Evolutionary conservation across 2,329 filamentous ascomycete species (phyloP).

Genomic region (Aspergillus chevalieri): DNA sequence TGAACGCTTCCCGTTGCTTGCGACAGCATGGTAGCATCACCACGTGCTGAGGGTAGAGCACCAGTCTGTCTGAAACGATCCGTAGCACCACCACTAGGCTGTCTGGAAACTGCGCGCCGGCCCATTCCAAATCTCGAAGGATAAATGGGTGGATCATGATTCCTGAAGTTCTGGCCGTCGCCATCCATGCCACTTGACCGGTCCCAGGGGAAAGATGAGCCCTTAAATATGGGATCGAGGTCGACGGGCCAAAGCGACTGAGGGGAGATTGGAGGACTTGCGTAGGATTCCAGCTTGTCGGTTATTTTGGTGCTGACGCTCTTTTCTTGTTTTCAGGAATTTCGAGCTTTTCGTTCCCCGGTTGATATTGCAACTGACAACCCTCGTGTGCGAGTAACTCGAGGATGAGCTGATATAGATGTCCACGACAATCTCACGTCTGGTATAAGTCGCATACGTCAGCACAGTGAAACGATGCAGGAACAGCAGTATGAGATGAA

Average conservation of each 20-base stretch:
- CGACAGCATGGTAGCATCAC: conserved; percentile 29
- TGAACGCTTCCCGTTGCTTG: conserved; percentile 30
- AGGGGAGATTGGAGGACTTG: conserved; percentile 58
- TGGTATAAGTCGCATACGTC: not conserved
- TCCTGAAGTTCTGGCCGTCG: conserved; percentile 65
- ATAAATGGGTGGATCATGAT: conserved; percentile 65
- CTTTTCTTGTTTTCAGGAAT: not conserved
- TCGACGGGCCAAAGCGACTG: conserved; percentile 53
- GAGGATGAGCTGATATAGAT: not conserved
- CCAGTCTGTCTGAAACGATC: conserved; percentile 29
- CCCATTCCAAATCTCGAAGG: conserved; percentile 39
- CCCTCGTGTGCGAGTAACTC: not conserved
- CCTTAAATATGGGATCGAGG: conserved; percentile 54
- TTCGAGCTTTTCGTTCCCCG: not conserved
- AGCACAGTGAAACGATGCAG: not conserved
- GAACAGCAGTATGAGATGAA: not conserved
- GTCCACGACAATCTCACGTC: not conserved
- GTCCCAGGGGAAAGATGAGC: conserved; percentile 42
- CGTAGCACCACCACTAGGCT: conserved; percentile 43
- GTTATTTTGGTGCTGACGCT: conserved; percentile 5
- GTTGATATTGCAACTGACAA: conserved; percentile 10
- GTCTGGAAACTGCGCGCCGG: conserved; percentile 49
- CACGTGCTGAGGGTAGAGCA: conserved; percentile 26
- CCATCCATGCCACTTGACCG: conserved; percentile 68
- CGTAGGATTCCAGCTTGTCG: conserved; percentile 61